Conservation (phyloP, 225 moss, liverwort and hornwort genomes). For the Thuidium tamariscinum region DNA sequence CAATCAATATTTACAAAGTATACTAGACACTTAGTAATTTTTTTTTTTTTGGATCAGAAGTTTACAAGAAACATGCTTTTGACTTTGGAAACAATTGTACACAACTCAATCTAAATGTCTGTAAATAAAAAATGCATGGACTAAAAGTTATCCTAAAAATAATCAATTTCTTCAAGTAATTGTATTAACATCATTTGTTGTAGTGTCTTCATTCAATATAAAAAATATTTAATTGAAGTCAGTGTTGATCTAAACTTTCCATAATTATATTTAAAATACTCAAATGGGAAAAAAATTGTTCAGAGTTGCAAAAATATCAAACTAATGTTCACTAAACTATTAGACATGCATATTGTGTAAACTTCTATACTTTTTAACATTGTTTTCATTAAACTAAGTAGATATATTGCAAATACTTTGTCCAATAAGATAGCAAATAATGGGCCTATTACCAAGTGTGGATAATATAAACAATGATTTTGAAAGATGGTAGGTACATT, state of each 20-base stretch:
- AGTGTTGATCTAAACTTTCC: background rate
- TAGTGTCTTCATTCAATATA: background rate
- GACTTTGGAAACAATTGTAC: background rate
- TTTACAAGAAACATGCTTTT: background rate
- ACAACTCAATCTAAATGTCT: background rate
- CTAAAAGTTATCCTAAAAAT: background rate
- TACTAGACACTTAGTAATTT: background rate
- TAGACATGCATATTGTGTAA: background rate
- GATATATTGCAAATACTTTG: background rate
- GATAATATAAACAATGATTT: background rate
- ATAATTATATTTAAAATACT: background rate
- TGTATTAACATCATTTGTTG: background rate
- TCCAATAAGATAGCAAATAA: background rate
- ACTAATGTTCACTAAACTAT: background rate
- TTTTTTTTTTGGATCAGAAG: too few species aligned
- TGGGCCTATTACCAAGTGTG: rapidly evolving
- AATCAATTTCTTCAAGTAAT: background rate
- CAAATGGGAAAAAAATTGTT: background rate
- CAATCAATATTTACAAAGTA: background rate
- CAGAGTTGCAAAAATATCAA: background rate
- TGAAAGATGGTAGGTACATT: rapidly evolving
- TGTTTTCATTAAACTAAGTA: background rate
- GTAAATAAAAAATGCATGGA: background rate
- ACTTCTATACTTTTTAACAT: background rate
- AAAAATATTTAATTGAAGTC: background rate